Base-by-base conservation (phyloP, 108 stramenopile species). In the Cylindrotheca fusiformis region DNA sequence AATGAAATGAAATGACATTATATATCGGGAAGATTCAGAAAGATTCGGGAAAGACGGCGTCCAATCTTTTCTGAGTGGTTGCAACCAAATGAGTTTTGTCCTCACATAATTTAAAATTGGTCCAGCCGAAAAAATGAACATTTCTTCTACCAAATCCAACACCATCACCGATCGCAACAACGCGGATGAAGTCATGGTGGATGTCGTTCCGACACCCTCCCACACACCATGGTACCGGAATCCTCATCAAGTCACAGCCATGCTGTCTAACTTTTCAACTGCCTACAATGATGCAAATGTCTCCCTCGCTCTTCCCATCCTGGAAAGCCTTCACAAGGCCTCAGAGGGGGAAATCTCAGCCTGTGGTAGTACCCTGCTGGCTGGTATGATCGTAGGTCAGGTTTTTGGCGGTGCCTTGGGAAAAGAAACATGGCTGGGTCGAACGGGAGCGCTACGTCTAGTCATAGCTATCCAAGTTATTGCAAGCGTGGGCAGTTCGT, bases 301-400 rank as follows among this genome's bases (percentile, higher is more conserved):
- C 24, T 71, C 69, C 32, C 51, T 83, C 50, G 79, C 68, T 20
- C 64, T 86, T 12, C 55, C 74, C 52, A 61, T 86, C 10, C 72
- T 86, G 80, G 27, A 65, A 47, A 29, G 51, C 19, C 30, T 52
- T 18, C 60, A 79, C 54, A 57, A 22, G 12, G 44, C 65, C 30
- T 20, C 76, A 1, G 19, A 56, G 18, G 65, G 65, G 12, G 75
- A 77, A 46, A 56, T 78, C 4, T 52, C 72, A 21, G 48, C 75
- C n/a, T 83, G 82, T 52, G 57, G 63, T 28, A 73, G 79, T 12
- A 63, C 85, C 6, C 49, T 86, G 32, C 72, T 86, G 49, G 79
- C 65, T 2, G 85, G 85, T 44, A 86, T 86, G 82, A 83, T 86
- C 19, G 23, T 75, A 6, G 85, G 85, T 0, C 85, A 86, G 41